Base-by-base conservation (phyloP, 2,329 filamentous ascomycete genomes). In the Lasiodiplodia sp. region DNA sequence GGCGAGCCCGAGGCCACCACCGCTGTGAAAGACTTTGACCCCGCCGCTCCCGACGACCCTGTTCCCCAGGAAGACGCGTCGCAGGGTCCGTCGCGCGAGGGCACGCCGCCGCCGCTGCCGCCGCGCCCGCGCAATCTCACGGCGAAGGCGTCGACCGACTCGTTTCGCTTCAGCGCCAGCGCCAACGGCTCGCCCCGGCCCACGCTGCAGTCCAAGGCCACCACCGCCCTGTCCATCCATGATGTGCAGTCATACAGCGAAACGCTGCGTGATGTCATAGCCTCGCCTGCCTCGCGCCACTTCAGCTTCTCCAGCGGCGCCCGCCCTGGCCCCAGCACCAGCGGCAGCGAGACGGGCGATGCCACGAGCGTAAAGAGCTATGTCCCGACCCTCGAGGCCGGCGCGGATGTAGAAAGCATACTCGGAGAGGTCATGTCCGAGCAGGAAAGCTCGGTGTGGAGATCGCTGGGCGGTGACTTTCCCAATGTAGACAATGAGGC, bases 221-320 rank as follows among this genome's bases (percentile, higher is more conserved):
- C 94, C 3, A 97, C 94, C 0, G 94, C 94, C 11, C 76, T 98
- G 16, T 95, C 93, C 0, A 87, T 93, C 18, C 86, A 94, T 70
- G 94, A 95, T 72, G 92, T 91, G 0, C 85, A 94, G 62, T 89
- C 89, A 1, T 91, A 92, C 71, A 89, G 88, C 12, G 92, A 93
- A 28, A 73, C 73, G 69, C 76, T 64, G 37, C 51, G 57, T 34
- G 57, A 68, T 69, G 78, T 73, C 11, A 58, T 71, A n/a, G 72
- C 76, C 2, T 73, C 76, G 7, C 69, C 71, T 5, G 71, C 72
- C n/a, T 81, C 82, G 21, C 78, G 79, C 44, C 76, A 79, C 67
- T 78, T 78, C 51, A 80, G 79, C 69, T 75, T 76, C 31, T 34
- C 31, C 65, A 75, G 78, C 7, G 78, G 78, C 47, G 74, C 79